These are phyloP conservation scores for Diutina neorugosa DNA, from an alignment of 1,139 yeast species.

Conservation along the genomic window DNA sequence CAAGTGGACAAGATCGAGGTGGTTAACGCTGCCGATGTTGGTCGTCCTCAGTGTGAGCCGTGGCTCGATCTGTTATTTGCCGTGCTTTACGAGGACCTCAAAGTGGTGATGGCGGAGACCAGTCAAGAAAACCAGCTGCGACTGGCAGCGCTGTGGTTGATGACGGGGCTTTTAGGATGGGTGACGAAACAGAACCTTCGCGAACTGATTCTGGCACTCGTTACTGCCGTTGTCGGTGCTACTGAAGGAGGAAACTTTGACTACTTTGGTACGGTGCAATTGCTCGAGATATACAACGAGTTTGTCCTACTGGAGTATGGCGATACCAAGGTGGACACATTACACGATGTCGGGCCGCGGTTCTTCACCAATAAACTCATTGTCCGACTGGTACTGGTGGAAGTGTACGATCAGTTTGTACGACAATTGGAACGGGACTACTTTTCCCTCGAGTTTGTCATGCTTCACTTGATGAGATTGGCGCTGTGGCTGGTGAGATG, in stretches of 20 bases:
- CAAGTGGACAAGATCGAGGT: neutral
- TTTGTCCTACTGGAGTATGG: slow-evolving; percentile 16
- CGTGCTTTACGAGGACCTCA: slow-evolving; percentile 26
- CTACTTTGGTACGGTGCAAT: slow-evolving; percentile 26
- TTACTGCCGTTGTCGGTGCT: slow-evolving; percentile 27
- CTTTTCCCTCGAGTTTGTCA: slow-evolving; percentile 22
- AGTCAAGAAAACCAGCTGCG: neutral
- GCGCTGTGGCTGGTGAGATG: slow-evolving; percentile 31
- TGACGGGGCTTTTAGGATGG: slow-evolving; percentile 22
- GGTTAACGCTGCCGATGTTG: neutral
- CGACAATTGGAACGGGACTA: slow-evolving; percentile 17
- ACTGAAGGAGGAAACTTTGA: slow-evolving; percentile 24
- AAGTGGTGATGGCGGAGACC: slow-evolving; percentile 15
- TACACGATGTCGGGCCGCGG: slow-evolving; percentile 15
- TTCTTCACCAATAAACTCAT: slow-evolving; percentile 25
- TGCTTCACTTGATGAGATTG: slow-evolving; percentile 22
- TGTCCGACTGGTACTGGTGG: slow-evolving; percentile 15
- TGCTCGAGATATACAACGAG: slow-evolving; percentile 30
- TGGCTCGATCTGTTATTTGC: slow-evolving; percentile 32
- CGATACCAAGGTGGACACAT: neutral
- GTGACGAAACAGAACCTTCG: slow-evolving; percentile 26
- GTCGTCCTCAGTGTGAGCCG: slow-evolving; percentile 14
- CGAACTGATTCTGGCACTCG: slow-evolving; percentile 26
- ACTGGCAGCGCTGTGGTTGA: slow-evolving; percentile 3
- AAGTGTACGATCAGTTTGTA: slow-evolving; percentile 15